Conservation (phyloP, 345 rosid species). For the Populus davidiana region DNA sequence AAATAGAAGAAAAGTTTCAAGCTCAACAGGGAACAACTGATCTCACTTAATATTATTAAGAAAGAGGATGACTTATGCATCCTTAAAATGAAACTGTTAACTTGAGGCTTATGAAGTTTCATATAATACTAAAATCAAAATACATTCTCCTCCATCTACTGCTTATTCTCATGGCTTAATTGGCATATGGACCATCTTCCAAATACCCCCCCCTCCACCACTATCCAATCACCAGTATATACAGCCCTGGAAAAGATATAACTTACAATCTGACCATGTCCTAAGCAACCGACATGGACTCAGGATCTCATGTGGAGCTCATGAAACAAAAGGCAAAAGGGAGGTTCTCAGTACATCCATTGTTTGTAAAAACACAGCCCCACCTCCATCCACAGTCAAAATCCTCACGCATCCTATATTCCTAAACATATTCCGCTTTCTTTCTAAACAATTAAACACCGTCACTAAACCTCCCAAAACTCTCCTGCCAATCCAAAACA, state of each 20-base stretch:
- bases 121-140: neutral
- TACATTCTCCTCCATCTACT: neutral
- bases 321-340: neutral
- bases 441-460: neutral
- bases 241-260: neutral
- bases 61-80: neutral
- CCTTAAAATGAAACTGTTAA: neutral
- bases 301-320: neutral
- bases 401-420: neutral
- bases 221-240: neutral
- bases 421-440: neutral
- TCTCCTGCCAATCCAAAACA: neutral
- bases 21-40: neutral
- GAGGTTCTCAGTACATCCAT: neutral
- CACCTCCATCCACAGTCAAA: neutral
- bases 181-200: neutral
- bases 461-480: neutral
- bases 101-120: neutral
- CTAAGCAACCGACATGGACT: neutral
- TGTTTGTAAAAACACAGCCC: neutral
- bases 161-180: neutral
- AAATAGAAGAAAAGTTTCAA: neutral
- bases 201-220: neutral
- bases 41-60: neutral
- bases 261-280: neutral